Evolutionary conservation across 2,329 filamentous ascomycete genomes (phyloP).

Genomic region (Boeremia lycopersici): DNA sequence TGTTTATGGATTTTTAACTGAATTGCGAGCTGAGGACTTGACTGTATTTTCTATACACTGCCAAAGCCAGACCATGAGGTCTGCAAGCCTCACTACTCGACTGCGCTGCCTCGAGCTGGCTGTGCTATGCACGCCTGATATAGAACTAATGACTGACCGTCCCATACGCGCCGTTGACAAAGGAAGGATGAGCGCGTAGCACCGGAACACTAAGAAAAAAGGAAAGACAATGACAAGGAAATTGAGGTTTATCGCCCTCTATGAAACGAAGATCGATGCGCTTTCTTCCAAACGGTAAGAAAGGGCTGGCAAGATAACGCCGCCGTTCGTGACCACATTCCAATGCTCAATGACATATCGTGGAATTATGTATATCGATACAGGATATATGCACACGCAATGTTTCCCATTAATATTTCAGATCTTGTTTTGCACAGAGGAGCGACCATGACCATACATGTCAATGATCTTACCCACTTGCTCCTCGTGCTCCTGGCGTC

Average conservation of each 20-base stretch:
- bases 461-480: slow-evolving; percentile 44
- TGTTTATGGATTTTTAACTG: background rate
- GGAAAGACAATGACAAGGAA: slow-evolving; percentile 2
- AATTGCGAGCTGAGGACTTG: slow-evolving; percentile 3
- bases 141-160: slow-evolving; percentile 5
- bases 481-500: slow-evolving; percentile 49
- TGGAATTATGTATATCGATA: slow-evolving; percentile 19
- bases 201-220: slow-evolving; percentile 6
- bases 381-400: slow-evolving; percentile 35
- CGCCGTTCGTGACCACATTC: slow-evolving; percentile 32
- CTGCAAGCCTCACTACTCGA: background rate
- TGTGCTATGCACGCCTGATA: slow-evolving; percentile 14
- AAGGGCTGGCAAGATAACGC: slow-evolving; percentile 22
- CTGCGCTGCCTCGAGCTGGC: slow-evolving; percentile 6
- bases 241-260: slow-evolving; percentile 4
- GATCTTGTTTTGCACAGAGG: slow-evolving; percentile 34
- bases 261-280: slow-evolving; percentile 8
- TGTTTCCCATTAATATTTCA: slow-evolving; percentile 28
- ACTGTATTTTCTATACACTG: slow-evolving; percentile 4
- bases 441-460: slow-evolving; percentile 44
- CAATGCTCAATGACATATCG: slow-evolving; percentile 21
- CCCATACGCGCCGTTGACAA: slow-evolving; percentile 16
- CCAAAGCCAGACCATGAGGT: background rate
- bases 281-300: slow-evolving; percentile 13
- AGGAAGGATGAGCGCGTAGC: slow-evolving; percentile 6